These are phyloP conservation scores for Theobroma grandiflorum DNA, from an alignment of 441 rosid species.

Conservation along the genomic window DNA sequence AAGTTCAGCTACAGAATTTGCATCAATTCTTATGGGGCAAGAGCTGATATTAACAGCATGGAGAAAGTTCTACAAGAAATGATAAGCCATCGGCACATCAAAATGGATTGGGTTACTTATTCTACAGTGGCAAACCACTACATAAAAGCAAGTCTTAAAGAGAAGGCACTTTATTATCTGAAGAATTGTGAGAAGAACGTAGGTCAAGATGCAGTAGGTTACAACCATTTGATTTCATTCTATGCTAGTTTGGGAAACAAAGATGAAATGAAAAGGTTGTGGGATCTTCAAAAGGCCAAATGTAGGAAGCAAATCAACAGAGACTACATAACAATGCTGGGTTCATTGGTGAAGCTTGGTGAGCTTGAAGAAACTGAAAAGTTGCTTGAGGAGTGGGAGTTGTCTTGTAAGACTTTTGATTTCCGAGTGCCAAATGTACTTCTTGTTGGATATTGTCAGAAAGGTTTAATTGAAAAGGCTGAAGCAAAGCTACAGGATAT, in stretches of 20 bases:
- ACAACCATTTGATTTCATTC: slow-evolving; percentile 53
- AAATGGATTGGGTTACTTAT: slow-evolving; percentile 57
- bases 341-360: slow-evolving; percentile 51
- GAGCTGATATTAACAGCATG: slow-evolving; percentile 45
- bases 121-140: slow-evolving; percentile 45
- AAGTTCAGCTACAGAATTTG: slow-evolving; percentile 56
- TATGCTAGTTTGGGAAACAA: slow-evolving; percentile 56
- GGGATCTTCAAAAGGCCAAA: slow-evolving; percentile 47
- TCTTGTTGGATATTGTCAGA: slow-evolving; percentile 49
- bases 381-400: slow-evolving; percentile 57
- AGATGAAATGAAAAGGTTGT: slow-evolving; percentile 57
- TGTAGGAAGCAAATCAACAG: slow-evolving; percentile 48
- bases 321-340: slow-evolving; percentile 53
- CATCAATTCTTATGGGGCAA: slow-evolving; percentile 46
- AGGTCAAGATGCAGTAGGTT: slow-evolving; percentile 43
- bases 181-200: slow-evolving; percentile 54
- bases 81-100: slow-evolving; percentile 38
- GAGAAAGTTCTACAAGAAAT: slow-evolving; percentile 55
- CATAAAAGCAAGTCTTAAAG: slow-evolving; percentile 46
- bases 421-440: slow-evolving; percentile 61
- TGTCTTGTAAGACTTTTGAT: slow-evolving; percentile 46
- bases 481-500: slow-evolving; percentile 47
- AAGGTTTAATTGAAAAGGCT: slow-evolving; percentile 51
- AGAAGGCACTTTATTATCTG: slow-evolving; percentile 48
- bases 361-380: slow-evolving; percentile 54